These are phyloP conservation scores for Penicillium sp. DNA, from an alignment of 2,329 filamentous ascomycete genomes.

Conservation along the genomic window DNA sequence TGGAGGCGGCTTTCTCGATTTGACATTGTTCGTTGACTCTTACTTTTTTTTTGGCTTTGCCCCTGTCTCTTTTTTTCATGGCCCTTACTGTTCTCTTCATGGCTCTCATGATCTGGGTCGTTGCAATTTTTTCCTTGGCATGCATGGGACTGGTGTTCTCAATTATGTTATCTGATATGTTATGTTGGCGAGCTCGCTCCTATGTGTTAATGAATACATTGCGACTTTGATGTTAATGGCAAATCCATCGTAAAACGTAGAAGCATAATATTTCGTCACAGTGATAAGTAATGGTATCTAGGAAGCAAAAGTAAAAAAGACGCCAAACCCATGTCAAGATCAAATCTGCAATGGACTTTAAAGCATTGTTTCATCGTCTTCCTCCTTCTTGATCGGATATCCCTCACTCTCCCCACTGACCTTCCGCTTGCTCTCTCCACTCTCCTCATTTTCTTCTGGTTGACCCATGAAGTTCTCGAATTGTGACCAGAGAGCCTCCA, in stretches of 20 bases:
- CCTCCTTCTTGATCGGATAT: slow-evolving; percentile 9
- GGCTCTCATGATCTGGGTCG: slow-evolving; percentile 33
- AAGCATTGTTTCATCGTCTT: slow-evolving; percentile 12
- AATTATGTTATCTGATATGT: slow-evolving; percentile 27
- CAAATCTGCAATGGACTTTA: neutral
- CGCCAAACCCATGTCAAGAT: neutral
- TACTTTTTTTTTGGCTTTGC: slow-evolving; percentile 2
- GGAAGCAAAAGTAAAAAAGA: slow-evolving; percentile 3
- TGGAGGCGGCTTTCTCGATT: slow-evolving; percentile 29
- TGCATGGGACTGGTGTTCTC: slow-evolving; percentile 43
- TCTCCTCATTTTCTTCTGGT: slow-evolving; percentile 41
- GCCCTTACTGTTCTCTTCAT: slow-evolving; percentile 25
- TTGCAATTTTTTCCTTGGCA: slow-evolving; percentile 32
- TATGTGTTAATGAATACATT: slow-evolving; percentile 23
- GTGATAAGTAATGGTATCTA: slow-evolving; percentile 11
- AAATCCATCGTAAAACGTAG: neutral
- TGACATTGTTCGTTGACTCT: slow-evolving; percentile 1
- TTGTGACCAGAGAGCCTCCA: slow-evolving; percentile 94
- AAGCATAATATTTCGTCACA: neutral
- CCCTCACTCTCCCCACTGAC: slow-evolving; percentile 27
- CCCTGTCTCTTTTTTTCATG: slow-evolving; percentile 17
- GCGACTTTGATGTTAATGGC: slow-evolving; percentile 15
- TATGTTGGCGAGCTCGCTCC: slow-evolving; percentile 30
- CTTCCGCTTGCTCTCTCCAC: slow-evolving; percentile 28
- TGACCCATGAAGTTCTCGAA: slow-evolving; percentile 96